These are phyloP conservation scores for Aspergillus sp. DNA, from an alignment of 2,329 filamentous ascomycete genomes.

Conservation along the genomic window DNA sequence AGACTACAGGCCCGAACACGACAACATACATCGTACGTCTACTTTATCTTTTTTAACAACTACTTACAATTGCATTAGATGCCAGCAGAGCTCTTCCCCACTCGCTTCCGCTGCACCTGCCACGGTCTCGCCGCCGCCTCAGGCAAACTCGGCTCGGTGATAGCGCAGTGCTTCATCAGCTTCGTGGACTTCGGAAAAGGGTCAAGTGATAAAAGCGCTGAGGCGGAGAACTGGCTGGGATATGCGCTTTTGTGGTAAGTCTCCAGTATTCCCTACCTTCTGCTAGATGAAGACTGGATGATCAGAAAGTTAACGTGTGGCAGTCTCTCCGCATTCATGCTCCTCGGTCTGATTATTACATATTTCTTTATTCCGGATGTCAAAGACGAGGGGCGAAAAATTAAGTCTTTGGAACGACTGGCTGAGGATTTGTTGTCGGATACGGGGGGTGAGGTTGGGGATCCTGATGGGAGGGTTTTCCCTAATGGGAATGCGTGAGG, in stretches of 20 bases:
- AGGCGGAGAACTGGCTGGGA: slow-evolving; percentile 10
- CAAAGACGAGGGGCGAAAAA: slow-evolving; percentile 17
- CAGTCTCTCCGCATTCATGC: slow-evolving; percentile 23
- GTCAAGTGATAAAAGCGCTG: not conserved
- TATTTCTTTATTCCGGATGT: slow-evolving; percentile 29
- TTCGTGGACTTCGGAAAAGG: slow-evolving; percentile 12
- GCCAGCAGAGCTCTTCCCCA: slow-evolving; percentile 52
- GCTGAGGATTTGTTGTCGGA: slow-evolving; percentile 18
- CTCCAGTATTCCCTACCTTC: not conserved
- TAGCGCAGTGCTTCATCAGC: slow-evolving; percentile 16
- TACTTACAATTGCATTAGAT: slow-evolving; percentile 19
- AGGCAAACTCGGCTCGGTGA: slow-evolving; percentile 48
- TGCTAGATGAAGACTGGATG: too few species aligned
- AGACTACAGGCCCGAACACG: slow-evolving; percentile 20
- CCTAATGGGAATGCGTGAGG: not conserved
- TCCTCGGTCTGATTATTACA: slow-evolving; percentile 27
- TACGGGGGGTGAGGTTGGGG: not conserved
- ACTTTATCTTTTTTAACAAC: not conserved
- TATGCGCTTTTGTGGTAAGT: slow-evolving; percentile 15
- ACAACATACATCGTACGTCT: slow-evolving; percentile 30
- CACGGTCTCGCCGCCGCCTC: slow-evolving; percentile 50
- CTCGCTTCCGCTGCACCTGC: slow-evolving; percentile 48
- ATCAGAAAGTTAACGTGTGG: not conserved
- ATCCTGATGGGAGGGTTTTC: not conserved
- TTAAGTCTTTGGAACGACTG: slow-evolving; percentile 27